phyloP scores from a whole-genome alignment of 169 alveolate genomes.

The Cryptosporidium canis region DNA sequence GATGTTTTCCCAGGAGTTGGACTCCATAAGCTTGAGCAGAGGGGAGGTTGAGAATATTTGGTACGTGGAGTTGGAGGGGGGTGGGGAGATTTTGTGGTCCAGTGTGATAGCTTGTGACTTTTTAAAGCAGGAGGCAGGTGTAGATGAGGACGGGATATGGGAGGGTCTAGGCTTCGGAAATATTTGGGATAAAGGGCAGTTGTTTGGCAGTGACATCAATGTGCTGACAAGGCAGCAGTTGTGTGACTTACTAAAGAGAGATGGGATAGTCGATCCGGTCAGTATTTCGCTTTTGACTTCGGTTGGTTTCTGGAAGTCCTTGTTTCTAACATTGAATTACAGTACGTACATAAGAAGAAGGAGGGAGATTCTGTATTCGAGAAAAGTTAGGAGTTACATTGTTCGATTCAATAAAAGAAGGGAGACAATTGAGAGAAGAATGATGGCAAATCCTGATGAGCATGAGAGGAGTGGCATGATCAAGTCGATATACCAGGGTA shows the following conservation, averaged over 20 bases:
- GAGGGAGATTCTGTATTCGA: conserved; percentile 50
- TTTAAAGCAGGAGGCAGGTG: not conserved
- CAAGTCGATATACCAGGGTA: conserved; percentile 2
- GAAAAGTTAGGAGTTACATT: conserved; percentile 8
- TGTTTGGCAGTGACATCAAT: conserved; percentile 8
- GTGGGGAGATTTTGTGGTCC: conserved; percentile 29
- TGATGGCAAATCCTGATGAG: not conserved
- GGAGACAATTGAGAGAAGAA: conserved; percentile 27
- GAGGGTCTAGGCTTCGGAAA: not conserved
- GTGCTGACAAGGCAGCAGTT: conserved; percentile 1
- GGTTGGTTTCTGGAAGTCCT: conserved; percentile 58
- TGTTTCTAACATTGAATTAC: conserved; percentile 42
- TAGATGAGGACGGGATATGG: not conserved
- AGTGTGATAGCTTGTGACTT: conserved; percentile 30
- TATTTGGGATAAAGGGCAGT: not conserved
- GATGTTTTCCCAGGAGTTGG: conserved; percentile 11
- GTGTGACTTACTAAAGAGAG: not conserved
- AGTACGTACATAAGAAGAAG: conserved; percentile 25
- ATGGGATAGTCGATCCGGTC: not conserved
- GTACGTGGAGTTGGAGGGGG: conserved; percentile 33
- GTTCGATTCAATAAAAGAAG: conserved; percentile 1
- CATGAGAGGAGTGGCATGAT: not conserved
- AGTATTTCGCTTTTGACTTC: conserved; percentile 19
- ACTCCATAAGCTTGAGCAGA: not conserved
- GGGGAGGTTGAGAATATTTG: conserved; percentile 56